These are phyloP conservation scores for Schizothecium vesticola DNA, from an alignment of 495 filamentous ascomycete species.

Conservation along the genomic window DNA sequence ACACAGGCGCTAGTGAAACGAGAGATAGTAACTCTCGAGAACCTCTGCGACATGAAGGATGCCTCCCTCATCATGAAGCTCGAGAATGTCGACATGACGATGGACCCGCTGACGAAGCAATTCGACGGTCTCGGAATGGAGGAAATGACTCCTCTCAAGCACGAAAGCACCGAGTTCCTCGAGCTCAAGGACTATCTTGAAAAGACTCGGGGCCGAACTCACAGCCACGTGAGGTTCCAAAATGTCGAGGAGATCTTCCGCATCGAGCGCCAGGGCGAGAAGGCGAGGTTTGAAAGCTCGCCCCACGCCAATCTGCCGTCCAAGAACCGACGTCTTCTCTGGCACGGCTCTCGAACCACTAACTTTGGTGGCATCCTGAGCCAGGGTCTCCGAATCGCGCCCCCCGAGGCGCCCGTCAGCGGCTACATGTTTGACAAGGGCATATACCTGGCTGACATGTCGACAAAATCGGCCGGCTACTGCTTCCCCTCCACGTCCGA, in stretches of 20 bases:
- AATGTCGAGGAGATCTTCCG: slow-evolving; percentile 74
- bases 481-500: slow-evolving; percentile 48
- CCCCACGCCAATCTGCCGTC: slow-evolving; percentile 32
- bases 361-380: slow-evolving; percentile 81
- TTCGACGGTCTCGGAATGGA: slow-evolving; percentile 64
- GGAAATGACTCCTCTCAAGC: slow-evolving; percentile 67
- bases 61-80: slow-evolving; percentile 70
- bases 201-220: slow-evolving; percentile 58
- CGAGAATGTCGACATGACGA: slow-evolving; percentile 42
- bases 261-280: slow-evolving; percentile 70
- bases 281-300: slow-evolving; percentile 58
- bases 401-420: slow-evolving; percentile 70
- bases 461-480: slow-evolving; percentile 68
- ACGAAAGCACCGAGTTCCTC: slow-evolving; percentile 53
- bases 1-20: slow-evolving; percentile 52
- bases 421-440: slow-evolving; percentile 85
- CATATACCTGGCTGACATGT: slow-evolving; percentile 85
- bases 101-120: slow-evolving; percentile 61
- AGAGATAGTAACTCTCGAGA: slow-evolving; percentile 73
- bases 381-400: slow-evolving; percentile 81
- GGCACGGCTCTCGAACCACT: slow-evolving; percentile 75
- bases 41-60: slow-evolving; percentile 75
- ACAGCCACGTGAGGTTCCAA: slow-evolving; percentile 45
- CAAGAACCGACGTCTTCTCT: slow-evolving; percentile 64
- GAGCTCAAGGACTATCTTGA: slow-evolving; percentile 61